Percentiles rank a stretch among this genome's conserved stretches.
These are phyloP conservation scores for Russula compacta DNA, from an alignment of 768 basidiomycete species.

Conservation along the genomic window DNA sequence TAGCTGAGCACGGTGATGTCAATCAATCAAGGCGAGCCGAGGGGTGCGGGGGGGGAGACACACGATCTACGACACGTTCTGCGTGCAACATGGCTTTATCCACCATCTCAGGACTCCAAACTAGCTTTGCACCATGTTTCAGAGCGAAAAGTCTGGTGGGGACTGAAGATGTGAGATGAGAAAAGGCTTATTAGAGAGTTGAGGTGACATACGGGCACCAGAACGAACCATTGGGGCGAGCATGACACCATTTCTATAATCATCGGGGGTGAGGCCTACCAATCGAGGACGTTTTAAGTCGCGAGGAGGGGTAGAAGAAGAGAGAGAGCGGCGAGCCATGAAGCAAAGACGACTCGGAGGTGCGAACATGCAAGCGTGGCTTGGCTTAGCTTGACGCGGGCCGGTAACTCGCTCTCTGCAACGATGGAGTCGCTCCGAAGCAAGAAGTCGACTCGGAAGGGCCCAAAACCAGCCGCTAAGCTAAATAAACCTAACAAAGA, in stretches of 20 bases:
- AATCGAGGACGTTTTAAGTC: slow-evolving; percentile 15
- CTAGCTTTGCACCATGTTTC: slow-evolving; percentile 87
- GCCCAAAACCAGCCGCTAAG: slow-evolving; percentile 15
- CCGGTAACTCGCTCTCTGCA: background rate
- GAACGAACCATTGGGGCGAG: slow-evolving; percentile 99
- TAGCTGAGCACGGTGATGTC: slow-evolving; percentile 40
- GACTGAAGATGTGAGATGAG: slow-evolving; percentile 37
- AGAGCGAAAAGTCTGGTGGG: slow-evolving; percentile 80
- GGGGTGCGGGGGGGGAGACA: slow-evolving; percentile 24
- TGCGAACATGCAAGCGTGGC: background rate
- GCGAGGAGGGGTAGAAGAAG: slow-evolving; percentile 8
- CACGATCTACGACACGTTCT: slow-evolving; percentile 79
- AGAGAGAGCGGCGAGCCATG: slow-evolving; percentile 20
- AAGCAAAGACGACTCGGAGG: background rate
- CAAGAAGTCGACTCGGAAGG: slow-evolving; percentile 17
- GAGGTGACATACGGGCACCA: slow-evolving; percentile 59
- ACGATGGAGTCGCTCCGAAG: slow-evolving; percentile 30
- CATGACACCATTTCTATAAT: slow-evolving; percentile 84
- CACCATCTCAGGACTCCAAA: slow-evolving; percentile 95
- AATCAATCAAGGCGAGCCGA: background rate
- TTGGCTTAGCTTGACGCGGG: background rate
- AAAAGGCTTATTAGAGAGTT: background rate
- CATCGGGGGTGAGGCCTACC: slow-evolving; percentile 46
- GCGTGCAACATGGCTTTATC: slow-evolving; percentile 92
- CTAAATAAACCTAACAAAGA: slow-evolving; percentile 17